Evolutionary conservation across 179 eudicot genomes (phyloP).

Genomic region (Beta macrorhiza): DNA sequence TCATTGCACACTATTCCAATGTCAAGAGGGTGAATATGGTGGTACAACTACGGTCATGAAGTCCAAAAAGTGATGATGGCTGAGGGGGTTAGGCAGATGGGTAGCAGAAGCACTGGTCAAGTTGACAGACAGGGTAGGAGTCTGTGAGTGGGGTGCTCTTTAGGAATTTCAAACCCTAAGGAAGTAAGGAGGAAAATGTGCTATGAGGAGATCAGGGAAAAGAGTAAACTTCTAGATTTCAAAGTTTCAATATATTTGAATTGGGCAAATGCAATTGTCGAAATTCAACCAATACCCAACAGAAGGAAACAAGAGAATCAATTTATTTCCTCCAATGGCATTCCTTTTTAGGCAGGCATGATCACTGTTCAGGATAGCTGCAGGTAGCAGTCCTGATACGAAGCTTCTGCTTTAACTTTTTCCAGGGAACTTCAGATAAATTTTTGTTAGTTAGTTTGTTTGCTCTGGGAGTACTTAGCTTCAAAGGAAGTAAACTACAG

Average conservation of each 20-base stretch:
- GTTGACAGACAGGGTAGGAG: neutral
- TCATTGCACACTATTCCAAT: neutral
- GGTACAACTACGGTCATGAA: neutral
- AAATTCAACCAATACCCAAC: neutral
- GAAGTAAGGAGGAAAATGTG: neutral
- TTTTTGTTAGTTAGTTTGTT: neutral
- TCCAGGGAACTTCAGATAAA: neutral
- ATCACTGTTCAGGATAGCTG: neutral
- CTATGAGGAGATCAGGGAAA: neutral
- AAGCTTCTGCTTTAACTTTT: neutral
- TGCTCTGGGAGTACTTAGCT: neutral
- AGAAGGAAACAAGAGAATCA: neutral
- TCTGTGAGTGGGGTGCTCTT: neutral
- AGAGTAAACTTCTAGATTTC: neutral
- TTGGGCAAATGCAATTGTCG: neutral
- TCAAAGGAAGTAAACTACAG: neutral
- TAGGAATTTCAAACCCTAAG: neutral
- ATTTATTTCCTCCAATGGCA: neutral
- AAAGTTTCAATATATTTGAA: too few relatives aligned
- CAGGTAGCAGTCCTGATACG: neutral
- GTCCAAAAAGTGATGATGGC: neutral
- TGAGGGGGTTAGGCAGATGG: neutral
- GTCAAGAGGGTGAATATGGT: neutral
- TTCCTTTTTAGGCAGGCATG: neutral
- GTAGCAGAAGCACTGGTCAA: neutral